Evolutionary conservation across 257 asterid species (phyloP), one percentile per base, ranked within the genome.

Genomic region (Solanum rostratum): DNA sequence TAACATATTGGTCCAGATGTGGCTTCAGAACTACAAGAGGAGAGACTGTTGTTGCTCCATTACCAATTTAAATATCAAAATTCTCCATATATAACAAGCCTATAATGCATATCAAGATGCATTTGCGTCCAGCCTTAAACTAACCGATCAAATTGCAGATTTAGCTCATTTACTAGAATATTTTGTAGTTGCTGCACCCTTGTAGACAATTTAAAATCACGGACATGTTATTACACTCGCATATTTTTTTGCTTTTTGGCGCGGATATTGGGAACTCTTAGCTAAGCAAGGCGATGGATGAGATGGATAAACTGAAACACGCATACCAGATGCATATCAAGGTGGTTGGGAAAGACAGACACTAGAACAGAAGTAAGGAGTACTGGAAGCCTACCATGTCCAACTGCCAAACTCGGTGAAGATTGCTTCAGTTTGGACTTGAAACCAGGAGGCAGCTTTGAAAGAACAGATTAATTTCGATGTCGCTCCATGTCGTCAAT

Each of bases 11-110:
- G 62, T 94, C 97, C 85, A 95, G 90, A 87, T 90, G 85, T 60
- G 97, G 99, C 92, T 91, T 95, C 2, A 95, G 95, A 88, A 91
- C 98, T 95, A 49, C 14, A 83, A 85, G 82, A 80, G 24, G 68
- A 65, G 15, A 50, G 30, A 66, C 29, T n/a, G n/a, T n/a, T 4
- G 49, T 68, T 68, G 45, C 24, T 68, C 33, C 73, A 65, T 1
- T 65, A 29, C 43, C 19, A 53, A 54, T 30, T 20, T 55, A 11
- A 20, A 57, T 33, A 70, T 8, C 6, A 19, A 10, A 80, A 5
- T 5, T 43, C 54, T 9, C 43, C 20, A 65, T 39, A 33, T 22
- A 41, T 33, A 39, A 57, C 30, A 14, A 14, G 20, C 33, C 29
- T 41, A 49, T 22, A 57, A 33, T 49, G 33, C 37, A 65, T 27